phyloP scores from a whole-genome alignment of 345 rosid species.

The Clausena lansium region DNA sequence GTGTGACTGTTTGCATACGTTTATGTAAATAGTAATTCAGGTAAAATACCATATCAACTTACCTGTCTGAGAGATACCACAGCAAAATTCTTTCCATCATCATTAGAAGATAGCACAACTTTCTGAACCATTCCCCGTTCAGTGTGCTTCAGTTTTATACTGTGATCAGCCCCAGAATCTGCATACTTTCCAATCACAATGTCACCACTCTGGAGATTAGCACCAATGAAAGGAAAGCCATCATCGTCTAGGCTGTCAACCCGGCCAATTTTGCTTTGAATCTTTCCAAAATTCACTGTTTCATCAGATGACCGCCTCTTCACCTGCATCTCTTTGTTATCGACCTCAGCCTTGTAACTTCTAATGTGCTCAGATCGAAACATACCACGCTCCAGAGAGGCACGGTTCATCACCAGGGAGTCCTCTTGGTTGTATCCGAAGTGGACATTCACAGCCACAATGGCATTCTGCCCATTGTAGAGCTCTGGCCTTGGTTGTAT shows the following conservation, averaged over 20 bases:
- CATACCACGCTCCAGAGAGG: constrained; percentile 94
- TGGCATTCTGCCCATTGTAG: constrained; percentile 90
- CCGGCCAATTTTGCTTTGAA: constrained; percentile 65
- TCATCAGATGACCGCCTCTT: constrained; percentile 65
- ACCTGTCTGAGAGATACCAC: constrained; percentile 91
- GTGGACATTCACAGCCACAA: constrained; percentile 93
- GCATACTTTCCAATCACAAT: constrained; percentile 85
- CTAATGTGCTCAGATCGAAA: constrained; percentile 87
- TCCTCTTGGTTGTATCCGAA: constrained; percentile 96
- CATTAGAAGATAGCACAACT: constrained; percentile 84
- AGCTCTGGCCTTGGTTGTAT: constrained; percentile 54
- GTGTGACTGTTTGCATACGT: not conserved
- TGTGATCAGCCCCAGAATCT: constrained; percentile 80
- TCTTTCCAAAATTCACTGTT: constrained; percentile 64
- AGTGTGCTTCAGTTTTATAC: constrained; percentile 86
- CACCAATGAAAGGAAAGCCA: constrained; percentile 85
- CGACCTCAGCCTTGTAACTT: constrained; percentile 93
- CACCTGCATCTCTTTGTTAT: constrained; percentile 58
- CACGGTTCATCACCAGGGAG: constrained; percentile 90
- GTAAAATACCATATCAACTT: not conserved
- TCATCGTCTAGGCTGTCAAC: constrained; percentile 93
- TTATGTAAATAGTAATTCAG: not conserved
- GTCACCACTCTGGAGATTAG: constrained; percentile 80
- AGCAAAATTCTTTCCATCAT: constrained; percentile 91
- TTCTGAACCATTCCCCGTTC: constrained; percentile 96